Percentiles rank a stretch among this genome's conserved stretches.
Conservation (phyloP, 2,329 filamentous ascomycete species). For the Colletotrichum tofieldiae region DNA sequence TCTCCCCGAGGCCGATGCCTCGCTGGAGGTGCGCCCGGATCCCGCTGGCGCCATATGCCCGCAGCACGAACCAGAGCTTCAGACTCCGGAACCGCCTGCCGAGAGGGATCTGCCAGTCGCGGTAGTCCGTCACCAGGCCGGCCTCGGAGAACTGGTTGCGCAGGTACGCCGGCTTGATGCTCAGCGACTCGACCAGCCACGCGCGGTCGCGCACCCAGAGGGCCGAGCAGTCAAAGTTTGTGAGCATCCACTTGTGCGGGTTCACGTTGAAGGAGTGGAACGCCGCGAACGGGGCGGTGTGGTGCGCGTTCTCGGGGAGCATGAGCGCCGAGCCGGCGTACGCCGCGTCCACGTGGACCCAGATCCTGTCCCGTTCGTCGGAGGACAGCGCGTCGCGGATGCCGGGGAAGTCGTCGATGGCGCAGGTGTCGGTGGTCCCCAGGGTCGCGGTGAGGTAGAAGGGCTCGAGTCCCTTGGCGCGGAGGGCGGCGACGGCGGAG, state of each 20-base stretch:
- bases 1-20: constrained; percentile 78
- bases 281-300: constrained; percentile 71
- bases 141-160: constrained; percentile 84
- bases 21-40: constrained; percentile 81
- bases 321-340: constrained; percentile 91
- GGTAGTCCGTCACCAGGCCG: constrained; percentile 92
- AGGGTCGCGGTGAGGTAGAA: constrained; percentile 90
- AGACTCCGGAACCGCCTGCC: constrained; percentile 89
- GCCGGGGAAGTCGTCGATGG: constrained; percentile 84
- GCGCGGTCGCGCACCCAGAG: constrained; percentile 83
- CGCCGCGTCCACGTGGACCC: constrained; percentile 95
- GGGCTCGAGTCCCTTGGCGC: constrained; percentile 80
- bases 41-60: constrained; percentile 84
- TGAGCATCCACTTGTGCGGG: constrained; percentile 97
- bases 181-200: constrained; percentile 85
- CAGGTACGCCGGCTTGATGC: constrained; percentile 86
- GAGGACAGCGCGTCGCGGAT: constrained; percentile 67
- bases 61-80: constrained; percentile 96
- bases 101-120: constrained; percentile 97
- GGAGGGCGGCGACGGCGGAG: constrained; percentile 74
- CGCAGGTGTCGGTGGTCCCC: constrained; percentile 91
- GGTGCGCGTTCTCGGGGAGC: constrained; percentile 83
- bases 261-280: constrained; percentile 96
- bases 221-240: constrained; percentile 90
- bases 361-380: constrained; percentile 69